Conservation (phyloP, 306 rosid genomes). For the Casuarina glauca region DNA sequence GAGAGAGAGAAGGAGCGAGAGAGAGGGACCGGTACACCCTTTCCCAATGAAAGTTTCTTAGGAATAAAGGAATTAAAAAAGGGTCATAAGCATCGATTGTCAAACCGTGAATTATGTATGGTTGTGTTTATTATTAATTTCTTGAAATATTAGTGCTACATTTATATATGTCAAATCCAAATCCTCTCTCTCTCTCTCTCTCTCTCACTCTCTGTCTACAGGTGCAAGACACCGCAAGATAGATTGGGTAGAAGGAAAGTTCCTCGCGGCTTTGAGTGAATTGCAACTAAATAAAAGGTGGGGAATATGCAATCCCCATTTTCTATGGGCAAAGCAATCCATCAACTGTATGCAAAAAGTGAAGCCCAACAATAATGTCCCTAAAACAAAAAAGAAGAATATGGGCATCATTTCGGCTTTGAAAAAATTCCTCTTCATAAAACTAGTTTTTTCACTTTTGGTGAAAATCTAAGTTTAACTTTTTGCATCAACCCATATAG, state of each 20-base stretch:
- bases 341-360: slow-evolving; percentile 27
- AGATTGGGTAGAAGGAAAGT: slow-evolving; percentile 56
- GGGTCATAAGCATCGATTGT: slow-evolving; percentile 43
- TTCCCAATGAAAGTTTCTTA: slow-evolving; percentile 46
- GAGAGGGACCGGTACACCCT: slow-evolving; percentile 29
- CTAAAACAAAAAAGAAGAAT: not conserved
- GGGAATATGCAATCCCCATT: slow-evolving; percentile 67
- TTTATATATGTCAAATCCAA: slow-evolving; percentile 6
- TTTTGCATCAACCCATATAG: too few species aligned
- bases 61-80: slow-evolving; percentile 42
- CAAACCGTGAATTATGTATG: slow-evolving; percentile 48
- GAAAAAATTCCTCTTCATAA: not conserved
- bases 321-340: slow-evolving; percentile 64
- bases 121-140: slow-evolving; percentile 32
- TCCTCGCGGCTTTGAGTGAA: slow-evolving; percentile 62
- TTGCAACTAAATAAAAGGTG: slow-evolving; percentile 62
- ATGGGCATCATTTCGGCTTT: not conserved
- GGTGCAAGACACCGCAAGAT: slow-evolving; percentile 27
- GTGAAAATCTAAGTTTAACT: not conserved
- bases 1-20: slow-evolving; percentile 33
- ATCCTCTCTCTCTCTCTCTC: slow-evolving; percentile 20
- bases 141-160: slow-evolving; percentile 27
- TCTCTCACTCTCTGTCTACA: slow-evolving; percentile 4
- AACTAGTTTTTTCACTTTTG: not conserved
- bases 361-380: slow-evolving; percentile 7